Evolutionary conservation across 768 basidiomycete genomes (phyloP).

Genomic region (Pleurotus eryngii): DNA sequence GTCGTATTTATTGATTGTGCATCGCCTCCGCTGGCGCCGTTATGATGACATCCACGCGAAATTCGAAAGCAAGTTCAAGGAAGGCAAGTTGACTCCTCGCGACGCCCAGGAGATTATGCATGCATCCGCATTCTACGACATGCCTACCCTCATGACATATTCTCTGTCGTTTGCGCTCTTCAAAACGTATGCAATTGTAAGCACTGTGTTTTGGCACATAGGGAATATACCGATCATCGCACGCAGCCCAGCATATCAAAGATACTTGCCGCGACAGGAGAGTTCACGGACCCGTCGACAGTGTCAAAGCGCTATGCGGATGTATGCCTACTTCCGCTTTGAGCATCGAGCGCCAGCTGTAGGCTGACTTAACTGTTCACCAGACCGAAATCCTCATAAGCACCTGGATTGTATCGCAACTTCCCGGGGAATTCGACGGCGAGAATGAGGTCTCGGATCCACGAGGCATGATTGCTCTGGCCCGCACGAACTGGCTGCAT

Average conservation of each 20-base stretch:
- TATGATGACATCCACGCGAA: constrained; percentile 39
- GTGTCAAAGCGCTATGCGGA: constrained; percentile 45
- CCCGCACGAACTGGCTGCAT: constrained; percentile 38
- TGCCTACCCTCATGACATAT: constrained; percentile 39
- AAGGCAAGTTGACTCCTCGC: constrained; percentile 33
- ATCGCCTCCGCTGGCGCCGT: constrained; percentile 37
- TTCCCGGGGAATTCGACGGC: constrained; percentile 14
- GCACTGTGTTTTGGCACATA: constrained; percentile 11
- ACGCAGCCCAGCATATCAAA: constrained; percentile 44
- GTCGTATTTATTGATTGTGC: constrained; percentile 29
- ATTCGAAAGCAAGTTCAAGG: constrained; percentile 31
- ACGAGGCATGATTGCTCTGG: constrained; percentile 32
- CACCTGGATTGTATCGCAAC: constrained; percentile 36
- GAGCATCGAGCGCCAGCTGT: not conserved
- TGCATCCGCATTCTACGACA: constrained; percentile 35
- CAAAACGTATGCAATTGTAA: constrained; percentile 49
- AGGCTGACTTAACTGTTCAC: not conserved
- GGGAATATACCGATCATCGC: not conserved
- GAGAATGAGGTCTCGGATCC: constrained; percentile 24
- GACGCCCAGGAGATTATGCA: constrained; percentile 43
- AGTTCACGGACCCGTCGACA: constrained; percentile 31
- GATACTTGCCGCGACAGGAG: constrained; percentile 36
- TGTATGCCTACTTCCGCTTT: constrained; percentile 27
- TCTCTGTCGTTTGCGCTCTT: constrained; percentile 47
- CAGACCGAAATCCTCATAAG: constrained; percentile 45